Conservation (phyloP, 2,329 filamentous ascomycete species). For the Penicillium sp. region DNA sequence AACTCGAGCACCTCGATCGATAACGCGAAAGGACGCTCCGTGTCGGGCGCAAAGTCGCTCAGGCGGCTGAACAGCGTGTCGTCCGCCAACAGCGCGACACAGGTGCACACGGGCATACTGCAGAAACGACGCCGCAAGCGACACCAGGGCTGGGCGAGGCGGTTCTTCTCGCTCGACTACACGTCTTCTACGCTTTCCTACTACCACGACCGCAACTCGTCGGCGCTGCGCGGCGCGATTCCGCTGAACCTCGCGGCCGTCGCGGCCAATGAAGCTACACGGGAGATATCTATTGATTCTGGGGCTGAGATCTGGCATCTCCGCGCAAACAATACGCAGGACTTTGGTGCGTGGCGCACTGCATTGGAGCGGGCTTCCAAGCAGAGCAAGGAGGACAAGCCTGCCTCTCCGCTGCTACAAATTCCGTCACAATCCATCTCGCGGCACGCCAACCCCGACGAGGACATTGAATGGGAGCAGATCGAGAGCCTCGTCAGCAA, state of each 20-base stretch:
- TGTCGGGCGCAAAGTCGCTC: conserved; percentile 19
- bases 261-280: conserved; percentile 78
- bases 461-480: conserved; percentile 81
- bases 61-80: conserved; percentile 20
- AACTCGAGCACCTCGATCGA: conserved; percentile 46
- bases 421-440: conserved; percentile 29
- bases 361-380: conserved; percentile 80
- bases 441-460: conserved; percentile 43
- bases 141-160: conserved; percentile 85
- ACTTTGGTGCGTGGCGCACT: conserved; percentile 82
- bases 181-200: conserved; percentile 93
- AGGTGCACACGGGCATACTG: conserved; percentile 77
- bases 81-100: conserved; percentile 32
- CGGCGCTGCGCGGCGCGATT: conserved; percentile 85
- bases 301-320: conserved; percentile 97
- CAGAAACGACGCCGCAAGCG: conserved; percentile 89
- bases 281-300: conserved; percentile 94
- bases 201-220: conserved; percentile 91
- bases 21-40: conserved; percentile 29
- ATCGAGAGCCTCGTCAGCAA: conserved; percentile 82
- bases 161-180: conserved; percentile 95
- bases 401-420: conserved; percentile 22
- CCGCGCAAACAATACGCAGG: conserved; percentile 72
- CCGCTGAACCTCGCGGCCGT: conserved; percentile 88
- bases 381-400: conserved; percentile 28